Conservation (phyloP, 306 rosid species). For the Sicyos edulis region DNA sequence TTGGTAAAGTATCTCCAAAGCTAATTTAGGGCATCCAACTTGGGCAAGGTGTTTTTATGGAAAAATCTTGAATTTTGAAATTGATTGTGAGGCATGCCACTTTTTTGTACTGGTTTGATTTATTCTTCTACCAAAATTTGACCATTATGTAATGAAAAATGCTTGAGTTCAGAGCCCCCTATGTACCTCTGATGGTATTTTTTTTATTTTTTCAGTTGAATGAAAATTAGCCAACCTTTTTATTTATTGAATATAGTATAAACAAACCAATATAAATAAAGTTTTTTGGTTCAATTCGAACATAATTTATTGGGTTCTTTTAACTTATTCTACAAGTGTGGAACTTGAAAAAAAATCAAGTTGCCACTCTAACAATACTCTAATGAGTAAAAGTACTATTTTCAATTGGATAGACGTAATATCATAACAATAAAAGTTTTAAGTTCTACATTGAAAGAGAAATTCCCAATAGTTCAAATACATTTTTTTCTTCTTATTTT, state of each 20-base stretch:
- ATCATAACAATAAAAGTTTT: too few relatives aligned
- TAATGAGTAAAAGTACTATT: too few relatives aligned
- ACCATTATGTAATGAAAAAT: not conserved
- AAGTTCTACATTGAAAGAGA: too few relatives aligned
- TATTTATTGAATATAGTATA: not conserved
- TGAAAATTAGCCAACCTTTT: not conserved
- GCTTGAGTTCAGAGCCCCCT: not conserved
- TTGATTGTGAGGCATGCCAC: not conserved
- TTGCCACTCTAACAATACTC: too few relatives aligned
- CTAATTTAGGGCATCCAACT: not conserved
- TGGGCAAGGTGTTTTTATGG: not conserved
- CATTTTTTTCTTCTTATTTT: too few relatives aligned
- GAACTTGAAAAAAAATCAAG: too few relatives aligned
- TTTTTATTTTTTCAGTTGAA: not conserved
- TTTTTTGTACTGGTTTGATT: not conserved
- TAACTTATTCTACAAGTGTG: too few relatives aligned
- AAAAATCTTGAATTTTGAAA: not conserved
- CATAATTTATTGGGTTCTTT: too few relatives aligned
- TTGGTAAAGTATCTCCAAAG: not conserved
- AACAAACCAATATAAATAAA: not conserved
- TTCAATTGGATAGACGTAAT: too few relatives aligned
- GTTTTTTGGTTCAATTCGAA: too few relatives aligned
- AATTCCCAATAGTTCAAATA: too few relatives aligned
- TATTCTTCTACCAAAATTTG: not conserved
- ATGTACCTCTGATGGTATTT: not conserved